phyloP scores from a whole-genome alignment of 75 land plant genomes.

The Sequoia sempervirens region DNA sequence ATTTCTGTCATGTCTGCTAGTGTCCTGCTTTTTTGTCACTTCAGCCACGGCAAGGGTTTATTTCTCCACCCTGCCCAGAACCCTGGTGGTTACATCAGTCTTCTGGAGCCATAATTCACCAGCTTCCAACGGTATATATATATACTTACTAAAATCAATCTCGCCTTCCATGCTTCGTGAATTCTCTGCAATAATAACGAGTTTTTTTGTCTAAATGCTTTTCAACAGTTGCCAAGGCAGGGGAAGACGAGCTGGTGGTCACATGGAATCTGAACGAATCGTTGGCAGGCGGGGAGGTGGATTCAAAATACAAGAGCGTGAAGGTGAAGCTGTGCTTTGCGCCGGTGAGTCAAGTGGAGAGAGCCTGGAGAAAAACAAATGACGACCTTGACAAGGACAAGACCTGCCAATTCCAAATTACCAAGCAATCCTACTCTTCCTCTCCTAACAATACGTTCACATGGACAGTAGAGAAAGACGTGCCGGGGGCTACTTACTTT shows the following conservation, averaged over 20 bases:
- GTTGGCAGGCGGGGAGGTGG: conserved; percentile 16
- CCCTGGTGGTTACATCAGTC: conserved; percentile 17
- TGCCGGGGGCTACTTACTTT: conserved; percentile 73
- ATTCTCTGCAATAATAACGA: background rate
- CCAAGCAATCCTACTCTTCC: conserved; percentile 15
- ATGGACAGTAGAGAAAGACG: conserved; percentile 38
- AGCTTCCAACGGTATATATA: background rate
- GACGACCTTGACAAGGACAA: conserved; percentile 38
- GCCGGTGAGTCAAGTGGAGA: conserved; percentile 63
- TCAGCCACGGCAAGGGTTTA: conserved; percentile 15
- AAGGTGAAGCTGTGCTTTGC: conserved; percentile 67
- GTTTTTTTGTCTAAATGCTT: background rate
- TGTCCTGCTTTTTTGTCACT: background rate
- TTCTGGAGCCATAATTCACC: background rate
- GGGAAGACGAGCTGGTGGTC: conserved; percentile 50
- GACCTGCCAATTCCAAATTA: conserved; percentile 45
- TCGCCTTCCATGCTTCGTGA: background rate
- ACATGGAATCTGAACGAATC: conserved; percentile 47
- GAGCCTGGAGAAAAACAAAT: conserved; percentile 55
- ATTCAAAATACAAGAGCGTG: conserved; percentile 22
- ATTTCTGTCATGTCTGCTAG: background rate
- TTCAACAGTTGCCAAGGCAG: conserved; percentile 49
- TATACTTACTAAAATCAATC: too few relatives aligned
- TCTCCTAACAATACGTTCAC: conserved; percentile 4
- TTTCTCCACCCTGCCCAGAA: conserved; percentile 23